Conservation (phyloP, 768 basidiomycete species). For the Psilocybe tampanensis region DNA sequence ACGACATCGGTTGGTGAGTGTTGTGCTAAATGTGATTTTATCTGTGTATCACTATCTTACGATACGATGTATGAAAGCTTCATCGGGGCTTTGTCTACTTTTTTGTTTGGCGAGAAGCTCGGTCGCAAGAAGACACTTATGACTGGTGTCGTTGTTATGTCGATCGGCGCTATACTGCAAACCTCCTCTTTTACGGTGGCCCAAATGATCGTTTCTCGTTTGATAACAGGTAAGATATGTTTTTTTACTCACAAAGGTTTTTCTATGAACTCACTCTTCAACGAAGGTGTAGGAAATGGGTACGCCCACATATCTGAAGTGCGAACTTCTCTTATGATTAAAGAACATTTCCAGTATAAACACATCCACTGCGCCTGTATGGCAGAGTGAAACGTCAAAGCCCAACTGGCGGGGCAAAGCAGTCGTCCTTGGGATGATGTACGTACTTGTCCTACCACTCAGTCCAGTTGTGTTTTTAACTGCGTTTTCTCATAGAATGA, state of each 20-base stretch:
- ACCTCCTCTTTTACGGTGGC: constrained; percentile 43
- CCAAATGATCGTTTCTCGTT: constrained; percentile 50
- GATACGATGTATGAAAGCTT: constrained; percentile 30
- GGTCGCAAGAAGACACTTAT: constrained; percentile 52
- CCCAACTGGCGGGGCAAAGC: constrained; percentile 49
- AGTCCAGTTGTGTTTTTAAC: not conserved
- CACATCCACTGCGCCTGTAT: constrained; percentile 52
- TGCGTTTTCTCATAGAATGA: constrained; percentile 40
- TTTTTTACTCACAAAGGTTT: not conserved
- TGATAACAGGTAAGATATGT: constrained; percentile 43
- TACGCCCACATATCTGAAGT: constrained; percentile 10
- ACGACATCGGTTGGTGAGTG: constrained; percentile 50
- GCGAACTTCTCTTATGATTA: no score
- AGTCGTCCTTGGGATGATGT: constrained; percentile 54
- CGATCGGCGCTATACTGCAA: constrained; percentile 54
- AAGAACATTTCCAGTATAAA: constrained; percentile 38
- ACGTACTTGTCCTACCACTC: constrained; percentile 7
- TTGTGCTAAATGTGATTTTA: not conserved
- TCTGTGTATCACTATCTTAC: not conserved
- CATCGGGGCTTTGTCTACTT: constrained; percentile 46
- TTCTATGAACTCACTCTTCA: not conserved
- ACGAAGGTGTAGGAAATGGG: constrained; percentile 50
- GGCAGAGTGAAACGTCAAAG: constrained; percentile 56
- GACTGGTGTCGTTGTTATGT: constrained; percentile 53
- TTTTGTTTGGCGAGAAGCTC: constrained; percentile 42